Conservation (phyloP, 176 grass and related monocot species). For the Rhynchospora tenuis region DNA sequence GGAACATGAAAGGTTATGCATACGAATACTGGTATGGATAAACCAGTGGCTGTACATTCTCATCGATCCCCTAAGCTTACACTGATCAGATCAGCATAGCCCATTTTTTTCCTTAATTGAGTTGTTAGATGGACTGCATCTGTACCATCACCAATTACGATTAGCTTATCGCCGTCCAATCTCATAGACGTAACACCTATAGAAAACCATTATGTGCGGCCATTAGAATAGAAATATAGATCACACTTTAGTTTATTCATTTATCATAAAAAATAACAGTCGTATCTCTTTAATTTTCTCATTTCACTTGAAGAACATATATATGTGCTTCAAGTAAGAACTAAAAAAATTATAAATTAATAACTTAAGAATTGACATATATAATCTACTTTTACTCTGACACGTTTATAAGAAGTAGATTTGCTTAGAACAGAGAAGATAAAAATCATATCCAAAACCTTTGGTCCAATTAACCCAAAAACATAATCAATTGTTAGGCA, state of each 20-base stretch:
- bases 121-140: conserved; percentile 42
- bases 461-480: too few species aligned
- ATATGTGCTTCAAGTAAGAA: background rate
- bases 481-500: background rate
- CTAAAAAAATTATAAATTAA: too few species aligned
- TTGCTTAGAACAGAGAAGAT: too few species aligned
- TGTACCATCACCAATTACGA: conserved; percentile 40
- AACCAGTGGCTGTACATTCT: background rate
- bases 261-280: background rate
- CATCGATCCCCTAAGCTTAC: conserved; percentile 23
- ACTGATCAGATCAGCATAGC: conserved; percentile 49
- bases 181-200: conserved; percentile 50
- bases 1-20: background rate
- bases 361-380: too few species aligned
- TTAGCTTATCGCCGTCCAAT: conserved; percentile 49
- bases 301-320: background rate
- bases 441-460: too few species aligned
- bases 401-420: too few species aligned
- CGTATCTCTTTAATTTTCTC: background rate
- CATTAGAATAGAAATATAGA: background rate
- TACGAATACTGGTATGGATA: background rate
- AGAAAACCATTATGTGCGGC: background rate
- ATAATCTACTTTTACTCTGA: too few species aligned
- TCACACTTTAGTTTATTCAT: background rate
- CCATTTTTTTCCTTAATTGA: conserved; percentile 40